phyloP scores from a whole-genome alignment of 2,329 filamentous ascomycete genomes.

The Rhinocladiella mackenziei region DNA sequence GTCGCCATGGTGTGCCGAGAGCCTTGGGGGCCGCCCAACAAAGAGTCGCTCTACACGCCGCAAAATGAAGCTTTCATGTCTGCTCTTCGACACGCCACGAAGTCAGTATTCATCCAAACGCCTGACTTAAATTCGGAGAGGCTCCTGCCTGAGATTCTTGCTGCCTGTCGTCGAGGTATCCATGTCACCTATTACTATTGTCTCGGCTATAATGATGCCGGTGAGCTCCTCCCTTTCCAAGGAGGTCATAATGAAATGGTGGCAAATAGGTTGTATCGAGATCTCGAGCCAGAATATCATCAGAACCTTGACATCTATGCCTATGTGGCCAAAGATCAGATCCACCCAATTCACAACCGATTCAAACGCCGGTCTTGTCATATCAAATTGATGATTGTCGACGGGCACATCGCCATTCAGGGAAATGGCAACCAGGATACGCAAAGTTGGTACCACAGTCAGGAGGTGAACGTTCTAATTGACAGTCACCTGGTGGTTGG shows the following conservation, averaged over 20 bases:
- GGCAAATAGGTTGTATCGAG: slow-evolving; percentile 56
- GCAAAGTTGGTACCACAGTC: slow-evolving; percentile 72
- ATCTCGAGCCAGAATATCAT: slow-evolving; percentile 51
- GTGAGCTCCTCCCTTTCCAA: slow-evolving; percentile 70
- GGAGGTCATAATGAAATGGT: slow-evolving; percentile 73
- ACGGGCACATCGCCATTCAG: slow-evolving; percentile 64
- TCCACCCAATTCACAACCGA: slow-evolving; percentile 37
- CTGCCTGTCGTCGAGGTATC: slow-evolving; percentile 64
- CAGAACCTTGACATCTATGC: slow-evolving; percentile 59
- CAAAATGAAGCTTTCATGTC: slow-evolving; percentile 75
- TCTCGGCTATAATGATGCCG: slow-evolving; percentile 74
- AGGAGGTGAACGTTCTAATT: slow-evolving; percentile 73
- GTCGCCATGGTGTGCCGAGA: slow-evolving; percentile 68
- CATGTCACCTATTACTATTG: slow-evolving; percentile 68
- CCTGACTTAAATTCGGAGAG: slow-evolving; percentile 71
- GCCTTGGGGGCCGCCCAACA: slow-evolving; percentile 62
- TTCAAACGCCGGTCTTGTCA: slow-evolving; percentile 1
- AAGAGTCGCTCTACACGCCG: slow-evolving; percentile 59
- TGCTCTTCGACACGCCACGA: slow-evolving; percentile 60
- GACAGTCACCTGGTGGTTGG: slow-evolving; percentile 60
- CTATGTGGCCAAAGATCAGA: slow-evolving; percentile 72
- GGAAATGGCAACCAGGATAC: slow-evolving; percentile 77
- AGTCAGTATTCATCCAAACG: slow-evolving; percentile 70
- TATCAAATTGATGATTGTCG: slow-evolving; percentile 71
- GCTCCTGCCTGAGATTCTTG: slow-evolving; percentile 59